Conservation (phyloP, 1,284 basidiomycete genomes). For the Boletus austroedulis region DNA sequence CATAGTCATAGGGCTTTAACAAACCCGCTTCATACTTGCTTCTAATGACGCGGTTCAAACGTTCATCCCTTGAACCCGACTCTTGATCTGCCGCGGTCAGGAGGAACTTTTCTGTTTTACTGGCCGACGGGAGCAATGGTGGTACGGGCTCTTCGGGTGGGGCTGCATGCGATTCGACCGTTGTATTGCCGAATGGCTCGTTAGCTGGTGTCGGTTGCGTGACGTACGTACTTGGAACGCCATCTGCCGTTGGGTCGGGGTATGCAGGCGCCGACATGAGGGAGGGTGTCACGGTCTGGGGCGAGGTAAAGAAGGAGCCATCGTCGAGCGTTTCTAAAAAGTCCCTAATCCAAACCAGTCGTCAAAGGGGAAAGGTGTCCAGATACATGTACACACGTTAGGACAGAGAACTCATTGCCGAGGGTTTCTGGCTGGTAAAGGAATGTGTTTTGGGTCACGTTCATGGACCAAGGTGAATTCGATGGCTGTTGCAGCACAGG, state of each 20-base stretch:
- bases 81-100: conserved; percentile 96
- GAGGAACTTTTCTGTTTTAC: conserved; percentile 84
- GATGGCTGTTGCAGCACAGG: conserved; percentile 34
- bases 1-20: conserved; percentile 94
- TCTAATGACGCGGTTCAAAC: conserved; percentile 88
- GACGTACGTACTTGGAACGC: conserved; percentile 14
- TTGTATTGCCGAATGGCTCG: conserved; percentile 13
- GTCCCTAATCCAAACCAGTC: conserved; percentile 48
- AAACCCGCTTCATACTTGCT: conserved; percentile 97
- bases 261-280: conserved; percentile 49
- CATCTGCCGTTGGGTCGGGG: conserved; percentile 14
- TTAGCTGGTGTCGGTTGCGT: conserved; percentile 18
- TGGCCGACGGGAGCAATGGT: conserved; percentile 60
- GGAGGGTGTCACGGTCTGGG: conserved; percentile 47
- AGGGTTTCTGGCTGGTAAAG: conserved; percentile 67
- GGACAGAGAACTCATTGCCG: conserved; percentile 78
- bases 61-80: conserved; percentile 85
- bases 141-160: conserved; percentile 30
- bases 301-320: conserved; percentile 62
- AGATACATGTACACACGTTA: conserved; percentile 58
- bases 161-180: conserved; percentile 17
- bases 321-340: conserved; percentile 80
- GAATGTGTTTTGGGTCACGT: conserved; percentile 47
- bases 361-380: neutral
- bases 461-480: conserved; percentile 54